Base-by-base conservation (phyloP, 2,329 filamentous ascomycete genomes). In the Malbranchea zuffiana region DNA sequence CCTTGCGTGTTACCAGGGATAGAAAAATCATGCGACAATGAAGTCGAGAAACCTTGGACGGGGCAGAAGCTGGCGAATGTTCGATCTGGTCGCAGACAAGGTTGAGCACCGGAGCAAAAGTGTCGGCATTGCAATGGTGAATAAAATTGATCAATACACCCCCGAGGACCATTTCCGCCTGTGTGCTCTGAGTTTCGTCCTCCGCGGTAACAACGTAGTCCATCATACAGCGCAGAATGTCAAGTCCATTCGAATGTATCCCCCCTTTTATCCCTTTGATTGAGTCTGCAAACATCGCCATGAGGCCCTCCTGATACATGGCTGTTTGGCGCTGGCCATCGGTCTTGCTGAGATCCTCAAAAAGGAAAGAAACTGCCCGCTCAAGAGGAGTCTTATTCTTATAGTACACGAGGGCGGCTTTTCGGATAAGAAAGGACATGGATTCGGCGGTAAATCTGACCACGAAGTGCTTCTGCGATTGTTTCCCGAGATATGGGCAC, bases 401-500 rank as follows among this genome's bases (percentile, higher is more conserved):
- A 45, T 83, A 75, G 38, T 84, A 83, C 2, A 78, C 72, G 11
- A 80, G 72, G 2, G 82, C 87, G 5, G 87, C 82, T 62, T 95
- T 96, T 52, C 85, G 81, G 13, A 98, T 71, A 13, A 98, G 67
- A 53, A 96, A 98, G 47, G 87, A 94, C 65, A 98, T 72, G 2
- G 90, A 84, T 62, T 98, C 90, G 17, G 90, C 90, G 8, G 88
- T 83, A 59, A 96, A 98, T 37, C 87, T 77, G 16, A 84, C 80
- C 47, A 95, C 84, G 58, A 94, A 87, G 11, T 78, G 74, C 46
- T 88, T 90, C 46, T 88, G 84, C 39, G 75, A 75, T 40, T 78
- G 70, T 57, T 82, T 87, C 45, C 88, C 90, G 19, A 98, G 72
- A 35, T 96, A 71, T 3, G 86, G 80, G 1, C 82, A 74, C 66